phyloP scores from a whole-genome alignment of 495 filamentous ascomycete species.

The Penicillium bialowiezense region DNA sequence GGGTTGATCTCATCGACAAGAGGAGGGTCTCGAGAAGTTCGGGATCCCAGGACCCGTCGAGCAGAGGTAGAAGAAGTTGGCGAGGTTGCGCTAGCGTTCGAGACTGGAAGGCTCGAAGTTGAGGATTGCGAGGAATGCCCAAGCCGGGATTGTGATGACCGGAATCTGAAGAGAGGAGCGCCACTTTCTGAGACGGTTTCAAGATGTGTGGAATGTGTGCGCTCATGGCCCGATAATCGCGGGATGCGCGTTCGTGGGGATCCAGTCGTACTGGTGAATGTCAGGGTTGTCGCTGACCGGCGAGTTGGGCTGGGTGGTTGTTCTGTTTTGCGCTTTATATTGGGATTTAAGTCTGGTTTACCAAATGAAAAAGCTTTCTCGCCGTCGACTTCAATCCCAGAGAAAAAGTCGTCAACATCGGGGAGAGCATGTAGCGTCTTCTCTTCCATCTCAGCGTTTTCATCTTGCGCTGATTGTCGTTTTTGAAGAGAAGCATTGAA shows the following conservation, averaged over 20 bases:
- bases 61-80: slow-evolving; percentile 53
- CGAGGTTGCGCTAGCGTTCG: slow-evolving; percentile 48
- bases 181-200: slow-evolving; percentile 93
- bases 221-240: slow-evolving; percentile 60
- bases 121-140: slow-evolving; percentile 68
- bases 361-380: slow-evolving; percentile 74
- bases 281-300: slow-evolving; percentile 75
- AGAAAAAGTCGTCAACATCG: slow-evolving; percentile 79
- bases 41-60: slow-evolving; percentile 56
- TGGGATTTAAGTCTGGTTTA: slow-evolving; percentile 86
- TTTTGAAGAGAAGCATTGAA: slow-evolving; percentile 73
- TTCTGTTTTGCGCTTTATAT: slow-evolving; percentile 78
- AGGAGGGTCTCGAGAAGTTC: slow-evolving; percentile 48
- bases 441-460: slow-evolving; percentile 36
- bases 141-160: slow-evolving; percentile 62
- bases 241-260: slow-evolving; percentile 57
- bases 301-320: slow-evolving; percentile 68
- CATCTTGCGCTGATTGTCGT: slow-evolving; percentile 53
- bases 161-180: slow-evolving; percentile 58
- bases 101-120: slow-evolving; percentile 59
- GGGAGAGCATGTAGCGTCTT: slow-evolving; percentile 23
- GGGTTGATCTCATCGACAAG: slow-evolving; percentile 60
- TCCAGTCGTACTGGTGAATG: slow-evolving; percentile 71
- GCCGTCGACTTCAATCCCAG: slow-evolving; percentile 82
- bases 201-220: slow-evolving; percentile 66